phyloP scores from a whole-genome alignment of 306 rosid genomes.

The Prunus mira region DNA sequence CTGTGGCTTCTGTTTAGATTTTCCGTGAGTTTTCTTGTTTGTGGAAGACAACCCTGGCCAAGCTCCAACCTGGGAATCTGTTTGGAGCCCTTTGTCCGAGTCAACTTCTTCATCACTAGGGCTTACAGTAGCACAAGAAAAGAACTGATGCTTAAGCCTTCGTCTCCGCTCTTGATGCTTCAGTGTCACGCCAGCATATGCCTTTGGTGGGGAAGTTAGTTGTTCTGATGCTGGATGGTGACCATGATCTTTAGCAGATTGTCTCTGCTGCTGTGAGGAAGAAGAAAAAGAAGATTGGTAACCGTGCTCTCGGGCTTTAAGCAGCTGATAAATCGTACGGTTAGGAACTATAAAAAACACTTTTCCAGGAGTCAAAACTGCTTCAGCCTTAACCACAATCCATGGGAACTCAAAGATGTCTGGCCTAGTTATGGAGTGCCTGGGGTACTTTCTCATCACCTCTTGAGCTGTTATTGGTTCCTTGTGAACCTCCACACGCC shows the following conservation, averaged over 20 bases:
- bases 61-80: not conserved
- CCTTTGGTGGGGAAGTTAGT: not conserved
- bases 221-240: not conserved
- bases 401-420: slow-evolving; percentile 65
- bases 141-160: slow-evolving; percentile 1
- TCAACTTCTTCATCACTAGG: slow-evolving; percentile 1
- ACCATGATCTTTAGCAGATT: not conserved
- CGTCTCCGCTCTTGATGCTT: slow-evolving; percentile 8
- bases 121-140: slow-evolving; percentile 4
- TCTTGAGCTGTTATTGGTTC: slow-evolving; percentile 55
- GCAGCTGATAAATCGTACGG: slow-evolving; percentile 45
- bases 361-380: slow-evolving; percentile 51
- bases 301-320: slow-evolving; percentile 30
- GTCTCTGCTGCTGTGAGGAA: not conserved
- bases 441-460: slow-evolving; percentile 52
- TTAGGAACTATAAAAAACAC: slow-evolving; percentile 63
- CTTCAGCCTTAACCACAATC: slow-evolving; percentile 65
- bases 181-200: slow-evolving; percentile 27
- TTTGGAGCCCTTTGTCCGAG: not conserved
- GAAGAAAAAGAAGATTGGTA: slow-evolving; percentile 2
- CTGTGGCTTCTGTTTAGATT: slow-evolving; percentile 1
- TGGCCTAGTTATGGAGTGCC: slow-evolving; percentile 61
- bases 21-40: not conserved
- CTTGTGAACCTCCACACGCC: slow-evolving; percentile 41
- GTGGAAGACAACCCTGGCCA: not conserved